Base-by-base conservation (phyloP, 495 filamentous ascomycete genomes). In the Filosporella fistucella region DNA sequence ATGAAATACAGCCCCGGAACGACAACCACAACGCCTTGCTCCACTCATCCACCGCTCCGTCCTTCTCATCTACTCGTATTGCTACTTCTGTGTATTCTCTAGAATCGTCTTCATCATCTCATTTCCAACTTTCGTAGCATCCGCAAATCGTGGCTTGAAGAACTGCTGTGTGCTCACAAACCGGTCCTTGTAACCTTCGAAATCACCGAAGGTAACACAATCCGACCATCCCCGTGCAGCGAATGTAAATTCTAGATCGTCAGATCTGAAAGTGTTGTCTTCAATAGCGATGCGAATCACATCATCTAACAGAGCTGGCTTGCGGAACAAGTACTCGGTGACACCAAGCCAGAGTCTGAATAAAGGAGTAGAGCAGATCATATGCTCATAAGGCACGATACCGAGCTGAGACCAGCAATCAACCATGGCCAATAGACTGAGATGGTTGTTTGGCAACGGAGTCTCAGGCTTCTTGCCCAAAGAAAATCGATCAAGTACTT, bases 311-410 rank as follows among this genome's bases (percentile, higher is more conserved):
- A 95, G 75, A 0, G 78, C 81, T 17, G 81, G 76, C 51, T 90
- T 90, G 42, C 91, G 84, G 70, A 95, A 98, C 16, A 98, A 72
- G 65, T 95, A 95, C 67, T 98, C 91, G 5, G 90, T 89, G n/a
- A 95, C 91, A 37, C 93, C 93, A 38, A 98, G 76, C 91, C 93
- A 96, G 23, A 98, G 79, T 29, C 93, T 86, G 72, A 97, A 98
- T n/a, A 96, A 76, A 80, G 93, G 93, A 12, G 93, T 98, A 11
- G 88, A 95, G 68, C 93, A 98, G 55, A 98, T 95, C 89, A 97
- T 96, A 70, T 98, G 93, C 65, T 97, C 91, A 64, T 97, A 98
- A 1, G 93, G 93, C 25, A 93, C 86, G 52, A 96, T 98, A 25
- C 83, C 86, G 12, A 96, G 73, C 49, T 86, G 86, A 65, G 82